Evolutionary conservation across 768 basidiomycete species (phyloP).

Genomic region (Hygrocybe coccinea): DNA sequence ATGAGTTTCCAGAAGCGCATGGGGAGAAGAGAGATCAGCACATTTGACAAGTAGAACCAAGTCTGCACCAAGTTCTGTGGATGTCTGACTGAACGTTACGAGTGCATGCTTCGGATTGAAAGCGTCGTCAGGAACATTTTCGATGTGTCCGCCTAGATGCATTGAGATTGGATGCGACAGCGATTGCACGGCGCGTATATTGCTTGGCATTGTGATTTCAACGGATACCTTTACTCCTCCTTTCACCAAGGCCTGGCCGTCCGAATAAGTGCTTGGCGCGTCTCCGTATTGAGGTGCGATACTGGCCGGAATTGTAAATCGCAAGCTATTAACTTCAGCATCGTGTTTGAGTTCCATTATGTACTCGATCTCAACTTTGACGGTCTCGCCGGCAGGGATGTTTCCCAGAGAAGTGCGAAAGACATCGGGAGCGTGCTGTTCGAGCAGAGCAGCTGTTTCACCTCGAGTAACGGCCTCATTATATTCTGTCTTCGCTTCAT

Average conservation of each 20-base stretch:
- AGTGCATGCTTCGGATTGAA: constrained; percentile 1
- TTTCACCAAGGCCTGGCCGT: background rate
- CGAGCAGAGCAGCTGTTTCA: background rate
- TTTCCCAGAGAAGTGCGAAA: background rate
- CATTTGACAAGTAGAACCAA: constrained; percentile 2
- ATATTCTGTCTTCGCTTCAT: background rate
- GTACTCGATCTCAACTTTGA: background rate
- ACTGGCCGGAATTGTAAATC: background rate
- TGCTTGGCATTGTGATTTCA: background rate
- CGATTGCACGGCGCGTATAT: background rate
- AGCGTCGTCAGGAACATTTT: background rate
- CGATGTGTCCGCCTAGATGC: background rate
- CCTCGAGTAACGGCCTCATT: background rate
- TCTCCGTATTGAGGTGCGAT: background rate
- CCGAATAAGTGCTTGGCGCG: background rate
- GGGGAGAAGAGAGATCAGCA: background rate
- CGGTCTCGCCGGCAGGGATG: background rate
- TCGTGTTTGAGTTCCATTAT: background rate
- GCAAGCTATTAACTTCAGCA: background rate
- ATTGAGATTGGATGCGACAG: background rate
- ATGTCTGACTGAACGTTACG: background rate
- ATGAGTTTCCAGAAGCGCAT: background rate
- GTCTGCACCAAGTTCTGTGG: background rate
- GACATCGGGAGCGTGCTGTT: background rate
- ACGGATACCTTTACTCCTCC: background rate